A percentile compares a stretch with the other conserved stretches of the same genome.
phyloP scores from a whole-genome alignment of 2,329 filamentous ascomycete species.

The Penicillium sp. region DNA sequence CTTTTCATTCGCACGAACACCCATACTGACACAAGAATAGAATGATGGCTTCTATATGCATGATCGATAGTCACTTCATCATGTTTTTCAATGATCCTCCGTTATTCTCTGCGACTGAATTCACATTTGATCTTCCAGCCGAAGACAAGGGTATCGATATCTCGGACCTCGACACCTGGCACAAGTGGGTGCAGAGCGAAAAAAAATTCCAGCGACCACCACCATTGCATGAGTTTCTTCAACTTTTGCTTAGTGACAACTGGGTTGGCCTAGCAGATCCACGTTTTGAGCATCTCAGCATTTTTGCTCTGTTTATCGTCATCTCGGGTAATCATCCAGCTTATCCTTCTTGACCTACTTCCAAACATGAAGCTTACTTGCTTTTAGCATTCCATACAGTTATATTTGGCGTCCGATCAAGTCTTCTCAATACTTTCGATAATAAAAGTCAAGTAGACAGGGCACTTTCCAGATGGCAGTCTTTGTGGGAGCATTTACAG shows the following conservation, averaged over 20 bases:
- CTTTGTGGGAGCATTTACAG: slow-evolving; percentile 17
- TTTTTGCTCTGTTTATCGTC: slow-evolving; percentile 23
- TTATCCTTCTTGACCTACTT: neutral
- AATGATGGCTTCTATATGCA: slow-evolving; percentile 25
- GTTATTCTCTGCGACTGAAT: slow-evolving; percentile 14
- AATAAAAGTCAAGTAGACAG: slow-evolving; percentile 16
- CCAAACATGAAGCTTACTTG: neutral
- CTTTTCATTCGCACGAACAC: neutral
- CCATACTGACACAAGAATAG: neutral
- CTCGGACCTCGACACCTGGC: slow-evolving; percentile 16
- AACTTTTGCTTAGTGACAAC: slow-evolving; percentile 17
- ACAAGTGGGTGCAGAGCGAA: slow-evolving; percentile 18
- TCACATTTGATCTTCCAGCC: slow-evolving; percentile 24
- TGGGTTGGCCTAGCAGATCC: slow-evolving; percentile 12
- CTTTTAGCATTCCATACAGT: slow-evolving; percentile 21
- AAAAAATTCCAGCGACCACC: slow-evolving; percentile 16
- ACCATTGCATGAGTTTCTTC: slow-evolving; percentile 13
- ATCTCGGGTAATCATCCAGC: slow-evolving; percentile 15
- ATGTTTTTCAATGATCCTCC: slow-evolving; percentile 25
- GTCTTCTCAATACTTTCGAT: slow-evolving; percentile 7
- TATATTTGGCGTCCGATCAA: slow-evolving; percentile 17
- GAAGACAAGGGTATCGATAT: slow-evolving; percentile 24
- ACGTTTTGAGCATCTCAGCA: slow-evolving; percentile 17
- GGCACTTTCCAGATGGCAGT: slow-evolving; percentile 20
- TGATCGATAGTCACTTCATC: slow-evolving; percentile 26